Evolutionary conservation across 2,329 filamentous ascomycete species (phyloP), one percentile per base, ranked within the genome.

Genomic region (Elsinoe necatrix): DNA sequence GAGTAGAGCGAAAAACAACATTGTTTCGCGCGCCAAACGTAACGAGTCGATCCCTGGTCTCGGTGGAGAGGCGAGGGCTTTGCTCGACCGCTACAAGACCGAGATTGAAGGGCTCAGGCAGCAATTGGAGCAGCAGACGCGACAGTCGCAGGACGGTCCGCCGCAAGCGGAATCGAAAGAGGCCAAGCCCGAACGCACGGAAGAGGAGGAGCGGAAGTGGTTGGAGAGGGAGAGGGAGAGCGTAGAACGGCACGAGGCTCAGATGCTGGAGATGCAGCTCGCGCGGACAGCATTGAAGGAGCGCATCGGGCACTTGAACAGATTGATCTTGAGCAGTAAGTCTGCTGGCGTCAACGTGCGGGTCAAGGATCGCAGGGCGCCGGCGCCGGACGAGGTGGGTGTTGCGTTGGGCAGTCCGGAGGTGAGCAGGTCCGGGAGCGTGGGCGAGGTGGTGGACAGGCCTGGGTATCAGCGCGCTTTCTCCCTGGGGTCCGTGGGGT

Each of bases 231-330:
- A 93, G 68, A 82, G 86, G 63, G 89, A 96, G 71, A 87, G 87
- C 6, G 85, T 90, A 63, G 82, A 89, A 63, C 83, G 90, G 37
- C 93, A 96, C 63, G 91, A 96, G 68, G 93, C 97, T 73, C 93
- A 98, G 71, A 92, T 98, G 80, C 78, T 98, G 56, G 93, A 98
- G 72, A 97, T 98, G 88, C 93, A 98, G 69, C 80, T 98, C 47
- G 93, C 93, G 29, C 84, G 93, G 41, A 98, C 93, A 0, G 93
- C 93, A 0, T 75, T 98, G 56, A 98, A 97, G 70, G 93, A 98
- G 75, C 85, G 93, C 27, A 98, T 98, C 64, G 91, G 96, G 68
- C 93, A 98, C 71, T 78, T 98, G 47, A 98, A 97, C 72, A 85
- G 92, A 48, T 77, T 98, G 51, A 97, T 98, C 61, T 75, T 98